These are phyloP conservation scores for Penicillium pulvis DNA, from an alignment of 495 filamentous ascomycete species.

Conservation along the genomic window DNA sequence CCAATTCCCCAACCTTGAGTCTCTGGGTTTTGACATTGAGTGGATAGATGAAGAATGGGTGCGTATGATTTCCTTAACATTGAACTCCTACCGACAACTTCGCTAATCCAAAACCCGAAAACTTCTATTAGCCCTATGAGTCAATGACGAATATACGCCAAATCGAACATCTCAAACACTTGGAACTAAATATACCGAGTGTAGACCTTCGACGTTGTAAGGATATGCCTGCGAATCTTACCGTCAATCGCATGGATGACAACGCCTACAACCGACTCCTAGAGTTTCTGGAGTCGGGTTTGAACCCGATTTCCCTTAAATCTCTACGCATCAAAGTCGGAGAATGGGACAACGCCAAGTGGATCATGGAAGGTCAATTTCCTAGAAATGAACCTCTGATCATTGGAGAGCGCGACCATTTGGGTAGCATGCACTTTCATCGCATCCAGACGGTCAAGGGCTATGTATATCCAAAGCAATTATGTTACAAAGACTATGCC, in stretches of 20 bases:
- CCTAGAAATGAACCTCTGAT: neutral
- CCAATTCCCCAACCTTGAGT: neutral
- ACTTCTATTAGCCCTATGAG: neutral
- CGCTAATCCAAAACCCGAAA: neutral
- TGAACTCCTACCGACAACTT: too few relatives aligned
- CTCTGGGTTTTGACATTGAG: constrained; percentile 1
- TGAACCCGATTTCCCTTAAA: neutral
- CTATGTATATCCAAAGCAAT: too few relatives aligned
- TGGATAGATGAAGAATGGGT: constrained; percentile 1
- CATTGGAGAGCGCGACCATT: neutral
- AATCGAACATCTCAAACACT: constrained; percentile 4
- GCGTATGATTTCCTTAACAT: too few relatives aligned
- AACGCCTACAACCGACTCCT: neutral
- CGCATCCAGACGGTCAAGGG: neutral
- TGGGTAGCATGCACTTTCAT: constrained; percentile 2
- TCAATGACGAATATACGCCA: neutral
- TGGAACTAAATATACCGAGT: neutral
- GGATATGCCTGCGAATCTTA: neutral
- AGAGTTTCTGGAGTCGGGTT: neutral
- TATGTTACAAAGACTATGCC: too few relatives aligned
- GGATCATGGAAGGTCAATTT: too few relatives aligned
- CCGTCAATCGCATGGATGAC: neutral
- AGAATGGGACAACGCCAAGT: neutral
- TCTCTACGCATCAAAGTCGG: constrained; percentile 3
- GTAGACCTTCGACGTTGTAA: neutral